Base-by-base conservation (phyloP, 1,139 yeast genomes). In the Nakaseomyces sp. region DNA sequence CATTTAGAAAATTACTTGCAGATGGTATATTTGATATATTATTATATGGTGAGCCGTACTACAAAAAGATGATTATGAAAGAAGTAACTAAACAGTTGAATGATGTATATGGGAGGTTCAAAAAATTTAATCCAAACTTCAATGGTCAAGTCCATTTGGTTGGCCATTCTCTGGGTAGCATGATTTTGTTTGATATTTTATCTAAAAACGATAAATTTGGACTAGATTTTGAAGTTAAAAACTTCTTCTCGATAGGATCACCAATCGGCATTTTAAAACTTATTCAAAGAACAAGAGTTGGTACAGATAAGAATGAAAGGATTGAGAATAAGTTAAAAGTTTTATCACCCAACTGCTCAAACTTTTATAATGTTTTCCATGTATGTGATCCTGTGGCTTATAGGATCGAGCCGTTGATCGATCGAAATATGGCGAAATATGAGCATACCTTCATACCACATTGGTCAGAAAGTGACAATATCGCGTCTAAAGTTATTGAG, bases 111-210 rank as follows among this genome's bases (percentile, higher is more conserved):
- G 63, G 68, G 7, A 63, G 73, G 40, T 88, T 79, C 60, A 65
- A 70, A 49, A 69, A 76, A 45, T 68, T 76, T 46, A 82, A 89
- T 55, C 95, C 96, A 0, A 66, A 73, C 15, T 88, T 87, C 63
- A 70, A 76, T 18, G 96, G 96, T 0, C 76, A 79, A 48, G 80
- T 88, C 0, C 88, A 89, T 55, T 62, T 91, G 2, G 69, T 91
- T 55, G 97, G 96, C 1, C 98, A 91, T 62, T 88, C 96, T 0
- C 66, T 91, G 22, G 98, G 98, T 0, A 82, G 95, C 15, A 81
- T 91, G 1, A 86, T 91, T 44, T 74, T 83, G 1, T 77, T 86
- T 53, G 98, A 91, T 61, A 70, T 91, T 31, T 63, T 88, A 32
- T 70, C 84, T 1, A 60, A 69, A 25, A 93, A 83, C 57, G 77